Conservation (phyloP, 345 rosid species). For the Salix brachista region DNA sequence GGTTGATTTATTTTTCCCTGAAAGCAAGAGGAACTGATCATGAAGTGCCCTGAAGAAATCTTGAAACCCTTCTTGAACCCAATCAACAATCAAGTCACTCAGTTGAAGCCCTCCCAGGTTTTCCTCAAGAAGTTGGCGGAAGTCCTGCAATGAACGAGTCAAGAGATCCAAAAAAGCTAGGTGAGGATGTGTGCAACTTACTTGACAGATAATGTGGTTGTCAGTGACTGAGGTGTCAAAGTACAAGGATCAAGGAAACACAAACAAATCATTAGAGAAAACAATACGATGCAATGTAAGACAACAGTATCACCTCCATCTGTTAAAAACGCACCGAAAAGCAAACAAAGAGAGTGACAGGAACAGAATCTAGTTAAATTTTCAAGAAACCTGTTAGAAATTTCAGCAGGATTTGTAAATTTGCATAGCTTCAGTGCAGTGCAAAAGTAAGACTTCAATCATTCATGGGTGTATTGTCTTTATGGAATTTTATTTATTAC, state of each 20-base stretch:
- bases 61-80: slow-evolving; percentile 95
- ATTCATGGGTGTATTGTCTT: slow-evolving; percentile 1
- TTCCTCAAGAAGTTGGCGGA: slow-evolving; percentile 76
- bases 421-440: slow-evolving; percentile 1
- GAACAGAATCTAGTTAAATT: background rate
- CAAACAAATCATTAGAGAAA: background rate
- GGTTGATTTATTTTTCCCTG: slow-evolving; percentile 60
- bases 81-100: slow-evolving; percentile 57
- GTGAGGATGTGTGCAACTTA: slow-evolving; percentile 1
- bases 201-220: background rate
- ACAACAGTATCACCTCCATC: background rate
- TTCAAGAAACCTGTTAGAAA: background rate
- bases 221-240: background rate
- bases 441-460: background rate
- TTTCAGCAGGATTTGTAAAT: background rate
- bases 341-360: background rate
- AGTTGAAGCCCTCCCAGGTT: slow-evolving; percentile 53
- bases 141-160: slow-evolving; percentile 47
- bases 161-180: slow-evolving; percentile 13
- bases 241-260: background rate
- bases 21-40: slow-evolving; percentile 56
- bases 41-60: slow-evolving; percentile 74
- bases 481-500: slow-evolving; percentile 33
- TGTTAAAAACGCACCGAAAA: background rate
- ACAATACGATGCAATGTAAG: background rate